A percentile compares a stretch with the other conserved stretches of the same genome.
phyloP scores from a whole-genome alignment of 768 basidiomycete species.

The Chalciporus piperatus region DNA sequence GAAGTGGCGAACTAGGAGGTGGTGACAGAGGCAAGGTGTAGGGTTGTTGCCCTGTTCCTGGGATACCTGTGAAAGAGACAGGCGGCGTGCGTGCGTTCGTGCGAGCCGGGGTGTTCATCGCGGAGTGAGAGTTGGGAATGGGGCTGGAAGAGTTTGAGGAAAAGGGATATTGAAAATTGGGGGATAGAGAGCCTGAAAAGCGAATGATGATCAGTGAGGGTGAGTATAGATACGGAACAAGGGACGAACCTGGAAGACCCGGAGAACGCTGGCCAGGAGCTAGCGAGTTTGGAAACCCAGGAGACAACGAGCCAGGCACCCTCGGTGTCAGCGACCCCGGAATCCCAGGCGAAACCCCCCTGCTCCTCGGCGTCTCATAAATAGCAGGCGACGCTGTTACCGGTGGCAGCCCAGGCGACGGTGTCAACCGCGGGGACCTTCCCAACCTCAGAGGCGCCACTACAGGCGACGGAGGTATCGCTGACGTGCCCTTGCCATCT shows the following conservation, averaged over 20 bases:
- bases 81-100: constrained; percentile 9
- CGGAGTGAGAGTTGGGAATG: neutral
- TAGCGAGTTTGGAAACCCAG: constrained; percentile 18
- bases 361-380: neutral
- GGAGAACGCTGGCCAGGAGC: constrained; percentile 23
- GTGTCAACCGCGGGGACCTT: constrained; percentile 24
- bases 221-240: neutral
- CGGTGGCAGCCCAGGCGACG: constrained; percentile 15
- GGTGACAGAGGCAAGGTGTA: constrained; percentile 18
- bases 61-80: neutral
- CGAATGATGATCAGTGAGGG: constrained; percentile 2
- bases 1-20: constrained; percentile 22
- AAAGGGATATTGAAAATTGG: constrained; percentile 25
- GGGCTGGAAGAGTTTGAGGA: constrained; percentile 11
- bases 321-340: constrained; percentile 5
- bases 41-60: constrained; percentile 1
- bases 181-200: constrained; percentile 19
- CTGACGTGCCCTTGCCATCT: neutral
- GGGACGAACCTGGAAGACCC: constrained; percentile 22
- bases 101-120: neutral
- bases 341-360: constrained; percentile 10
- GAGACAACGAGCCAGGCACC: constrained; percentile 15
- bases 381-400: neutral
- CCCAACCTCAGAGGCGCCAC: constrained; percentile 26
- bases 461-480: constrained; percentile 1